Evolutionary conservation across 2,329 filamentous ascomycete genomes (phyloP).

Genomic region (Diaporthe citri): DNA sequence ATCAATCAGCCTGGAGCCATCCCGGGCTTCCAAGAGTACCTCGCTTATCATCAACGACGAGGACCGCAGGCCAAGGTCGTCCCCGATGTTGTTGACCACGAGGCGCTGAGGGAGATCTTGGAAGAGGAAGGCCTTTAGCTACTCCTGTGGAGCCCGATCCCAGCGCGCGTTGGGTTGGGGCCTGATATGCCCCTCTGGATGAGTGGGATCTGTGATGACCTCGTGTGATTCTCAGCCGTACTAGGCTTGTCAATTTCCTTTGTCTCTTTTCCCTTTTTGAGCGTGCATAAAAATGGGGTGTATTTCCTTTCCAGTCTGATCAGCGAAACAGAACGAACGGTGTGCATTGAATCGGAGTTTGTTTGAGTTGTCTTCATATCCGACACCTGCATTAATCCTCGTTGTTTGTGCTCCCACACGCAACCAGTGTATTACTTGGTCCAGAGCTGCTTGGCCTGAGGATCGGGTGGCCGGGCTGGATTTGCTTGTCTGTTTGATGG

Average conservation of each 20-base stretch:
- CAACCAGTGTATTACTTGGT: neutral
- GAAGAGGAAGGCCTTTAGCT: slow-evolving; percentile 51
- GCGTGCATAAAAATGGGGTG: slow-evolving; percentile 25
- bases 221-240: neutral
- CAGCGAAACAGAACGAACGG: slow-evolving; percentile 6
- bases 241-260: slow-evolving; percentile 21
- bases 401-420: neutral
- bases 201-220: neutral
- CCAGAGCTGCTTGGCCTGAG: neutral
- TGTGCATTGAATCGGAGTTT: slow-evolving; percentile 25
- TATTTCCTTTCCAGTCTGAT: slow-evolving; percentile 17
- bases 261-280: slow-evolving; percentile 15
- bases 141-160: neutral
- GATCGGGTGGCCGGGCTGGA: neutral
- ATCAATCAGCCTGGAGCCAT: slow-evolving; percentile 85
- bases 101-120: slow-evolving; percentile 72
- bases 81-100: slow-evolving; percentile 68
- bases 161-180: neutral
- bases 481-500: slow-evolving; percentile 3
- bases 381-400: neutral
- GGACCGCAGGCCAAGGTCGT: slow-evolving; percentile 68
- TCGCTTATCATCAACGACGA: slow-evolving; percentile 63
- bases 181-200: neutral
- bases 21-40: slow-evolving; percentile 75
- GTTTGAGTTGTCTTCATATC: neutral